These are phyloP conservation scores for Odonthalia washingtoniensis DNA, from an alignment of 31 red algal genomes.

Conservation along the genomic window DNA sequence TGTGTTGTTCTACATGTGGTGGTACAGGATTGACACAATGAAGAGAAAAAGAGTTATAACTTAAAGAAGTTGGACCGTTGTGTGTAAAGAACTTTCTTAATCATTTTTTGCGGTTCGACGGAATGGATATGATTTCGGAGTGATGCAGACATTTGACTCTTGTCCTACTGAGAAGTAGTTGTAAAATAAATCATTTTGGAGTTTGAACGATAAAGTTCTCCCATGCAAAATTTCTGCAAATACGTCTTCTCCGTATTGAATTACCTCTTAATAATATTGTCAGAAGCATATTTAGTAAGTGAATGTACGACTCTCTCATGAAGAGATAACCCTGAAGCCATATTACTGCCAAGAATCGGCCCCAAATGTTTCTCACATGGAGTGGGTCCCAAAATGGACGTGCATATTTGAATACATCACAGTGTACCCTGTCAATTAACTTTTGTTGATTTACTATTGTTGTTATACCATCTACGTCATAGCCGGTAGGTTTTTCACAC, in stretches of 20 bases:
- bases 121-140: constrained; percentile 41
- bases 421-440: constrained; percentile 31
- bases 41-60: too few species aligned
- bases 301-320: constrained; percentile 42
- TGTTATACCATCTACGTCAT: not conserved
- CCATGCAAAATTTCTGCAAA: constrained; percentile 14
- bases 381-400: constrained; percentile 38
- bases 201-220: too few species aligned
- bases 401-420: constrained; percentile 27
- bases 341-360: constrained; percentile 18
- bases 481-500: constrained; percentile 22
- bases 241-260: not conserved
- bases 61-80: too few species aligned
- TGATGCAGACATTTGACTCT: constrained; percentile 42
- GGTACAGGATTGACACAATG: not conserved
- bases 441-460: constrained; percentile 53
- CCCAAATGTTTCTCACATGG: constrained; percentile 35
- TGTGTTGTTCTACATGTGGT: constrained; percentile 19
- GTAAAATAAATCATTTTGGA: too few species aligned
- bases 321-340: constrained; percentile 22
- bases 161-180: constrained; percentile 36
- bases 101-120: constrained; percentile 47
- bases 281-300: constrained; percentile 18
- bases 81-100: constrained; percentile 21
- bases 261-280: constrained; percentile 23